Evolutionary conservation across 192 early-diverging fungal species (phyloP), one percentile per base, ranked within the genome.

Genomic region (Entrophospora sp.): DNA sequence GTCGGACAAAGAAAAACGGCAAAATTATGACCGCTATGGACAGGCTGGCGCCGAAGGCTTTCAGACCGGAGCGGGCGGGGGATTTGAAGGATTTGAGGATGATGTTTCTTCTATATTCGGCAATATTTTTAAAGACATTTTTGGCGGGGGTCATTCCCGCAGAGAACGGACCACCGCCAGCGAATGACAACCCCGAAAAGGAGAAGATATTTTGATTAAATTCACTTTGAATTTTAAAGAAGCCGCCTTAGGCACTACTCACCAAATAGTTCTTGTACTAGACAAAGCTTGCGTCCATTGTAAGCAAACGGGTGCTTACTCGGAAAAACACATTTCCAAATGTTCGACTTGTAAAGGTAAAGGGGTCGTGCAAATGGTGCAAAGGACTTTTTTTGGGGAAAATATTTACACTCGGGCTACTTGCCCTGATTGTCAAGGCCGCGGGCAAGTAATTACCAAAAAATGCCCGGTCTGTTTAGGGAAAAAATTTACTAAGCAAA

Each of bases 41-140:
- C 10, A n/a, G 2, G 3, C 3, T 16, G 10, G 8, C n/a, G 3
- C 40, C 10, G 10, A 16, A 16, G 8, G 8, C 3, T n/a, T 16
- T 16, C 2, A n/a, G 2, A n/a, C 40, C n/a, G n/a, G n/a, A n/a
- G n/a, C n/a, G n/a, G 2, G 13, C 4, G 40, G 40, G 10, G 40
- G 40, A 18, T 51, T 51, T 51, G 55, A 27, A 1, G 49, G 55
- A 13, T 36, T 16, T 32, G 30, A 16, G 0, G 55, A 27, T 1
- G 2, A 12, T 63, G 78, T 37, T 75, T 87, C 53, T 84, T 93
- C 68, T 83, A 84, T 63, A 86, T 94, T 27, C 87, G 93, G 52
- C 93, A 96, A 73, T 81, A 96, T 40, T 97, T 99, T 80, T 89
- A 89, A 25, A 91, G 95, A 70, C 79, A 96, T 66, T 99, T 99